Evolutionary conservation across 192 early-diverging fungal genomes (phyloP).

Genomic region (Entomortierella beljakovae): DNA sequence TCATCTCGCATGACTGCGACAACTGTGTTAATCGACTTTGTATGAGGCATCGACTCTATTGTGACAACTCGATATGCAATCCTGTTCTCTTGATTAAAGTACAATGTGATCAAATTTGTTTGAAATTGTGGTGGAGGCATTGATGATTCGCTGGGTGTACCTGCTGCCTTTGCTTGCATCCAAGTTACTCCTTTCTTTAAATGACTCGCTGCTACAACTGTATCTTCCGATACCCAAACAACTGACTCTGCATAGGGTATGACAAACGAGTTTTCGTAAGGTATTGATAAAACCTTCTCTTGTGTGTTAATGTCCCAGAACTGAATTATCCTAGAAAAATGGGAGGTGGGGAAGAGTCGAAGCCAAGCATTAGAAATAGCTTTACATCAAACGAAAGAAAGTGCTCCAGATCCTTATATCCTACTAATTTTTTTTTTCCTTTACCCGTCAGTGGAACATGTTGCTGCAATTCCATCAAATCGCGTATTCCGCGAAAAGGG

Average conservation of each 20-base stretch:
- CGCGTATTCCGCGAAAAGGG: conserved; percentile 26
- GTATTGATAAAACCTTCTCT: background rate
- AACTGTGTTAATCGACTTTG: conserved; percentile 8
- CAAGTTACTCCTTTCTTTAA: conserved; percentile 7
- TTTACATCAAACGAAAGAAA: background rate
- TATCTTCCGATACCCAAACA: conserved; percentile 32
- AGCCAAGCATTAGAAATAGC: background rate
- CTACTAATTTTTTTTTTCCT: background rate
- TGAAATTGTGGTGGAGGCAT: conserved; percentile 28
- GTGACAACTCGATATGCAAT: conserved; percentile 4
- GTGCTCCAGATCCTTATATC: background rate
- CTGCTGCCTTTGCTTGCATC: background rate
- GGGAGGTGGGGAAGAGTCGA: background rate
- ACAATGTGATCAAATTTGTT: conserved; percentile 23
- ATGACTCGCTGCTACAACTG: conserved; percentile 36
- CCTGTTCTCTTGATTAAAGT: conserved; percentile 5
- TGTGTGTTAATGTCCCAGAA: conserved; percentile 34
- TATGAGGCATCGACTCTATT: conserved; percentile 16
- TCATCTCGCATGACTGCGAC: conserved; percentile 16
- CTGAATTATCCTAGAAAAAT: conserved; percentile 21
- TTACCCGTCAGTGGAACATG: conserved; percentile 22
- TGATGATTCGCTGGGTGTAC: background rate
- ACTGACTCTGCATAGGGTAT: conserved; percentile 39
- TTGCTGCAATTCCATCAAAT: conserved; percentile 34
- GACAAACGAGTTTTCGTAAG: conserved; percentile 1